Conservation (phyloP, 345 rosid species). For the Anacardium occidentale region DNA sequence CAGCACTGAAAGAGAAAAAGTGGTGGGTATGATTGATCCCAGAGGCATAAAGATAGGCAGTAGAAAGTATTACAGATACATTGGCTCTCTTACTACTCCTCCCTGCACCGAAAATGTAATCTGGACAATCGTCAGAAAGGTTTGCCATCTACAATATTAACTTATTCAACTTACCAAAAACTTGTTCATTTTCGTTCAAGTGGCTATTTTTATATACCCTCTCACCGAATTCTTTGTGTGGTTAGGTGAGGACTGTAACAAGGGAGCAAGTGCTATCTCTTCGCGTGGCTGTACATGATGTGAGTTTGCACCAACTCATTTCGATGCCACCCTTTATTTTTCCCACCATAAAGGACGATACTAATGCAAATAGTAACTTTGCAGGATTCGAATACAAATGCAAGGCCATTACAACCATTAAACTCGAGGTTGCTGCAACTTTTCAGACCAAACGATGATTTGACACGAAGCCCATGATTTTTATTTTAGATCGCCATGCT, state of each 20-base stretch:
- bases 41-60: slow-evolving; percentile 47
- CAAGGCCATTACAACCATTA: slow-evolving; percentile 59
- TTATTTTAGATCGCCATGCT: no score
- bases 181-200: background rate
- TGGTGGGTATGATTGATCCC: slow-evolving; percentile 53
- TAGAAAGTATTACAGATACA: slow-evolving; percentile 68
- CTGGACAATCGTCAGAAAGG: slow-evolving; percentile 74
- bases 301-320: slow-evolving; percentile 29
- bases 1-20: slow-evolving; percentile 22
- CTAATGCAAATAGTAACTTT: no score
- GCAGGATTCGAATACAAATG: slow-evolving; percentile 60
- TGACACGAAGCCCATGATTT: slow-evolving; percentile 9
- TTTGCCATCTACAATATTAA: background rate
- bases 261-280: slow-evolving; percentile 59
- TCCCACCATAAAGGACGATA: no score
- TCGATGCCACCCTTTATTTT: no score
- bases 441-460: slow-evolving; percentile 33
- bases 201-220: background rate
- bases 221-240: background rate
- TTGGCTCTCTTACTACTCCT: slow-evolving; percentile 86
- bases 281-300: slow-evolving; percentile 81
- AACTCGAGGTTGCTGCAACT: slow-evolving; percentile 47
- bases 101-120: slow-evolving; percentile 74
- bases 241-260: slow-evolving; percentile 60
- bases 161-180: background rate